Evolutionary conservation across 176 grass and related monocot genomes (phyloP), one percentile per base, ranked within the genome.

Genomic region (Musa itinerans): DNA sequence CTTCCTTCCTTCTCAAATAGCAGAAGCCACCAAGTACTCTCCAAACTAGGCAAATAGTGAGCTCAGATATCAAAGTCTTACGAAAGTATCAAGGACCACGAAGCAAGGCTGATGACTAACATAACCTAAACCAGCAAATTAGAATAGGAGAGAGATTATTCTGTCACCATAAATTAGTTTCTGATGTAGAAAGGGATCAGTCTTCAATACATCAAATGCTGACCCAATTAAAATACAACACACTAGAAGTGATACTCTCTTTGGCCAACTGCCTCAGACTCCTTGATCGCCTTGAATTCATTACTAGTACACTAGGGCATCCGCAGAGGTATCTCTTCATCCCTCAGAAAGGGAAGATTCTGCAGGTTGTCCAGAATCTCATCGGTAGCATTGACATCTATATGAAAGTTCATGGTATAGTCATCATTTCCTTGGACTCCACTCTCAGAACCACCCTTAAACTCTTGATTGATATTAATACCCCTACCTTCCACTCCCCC

Each of bases 401-500:
- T 88, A 64, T 99, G 88, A 70, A 92, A 99, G 78, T 78, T 81
- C 49, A 90, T 77, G 73, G 77, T 77, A 12, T 92, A 91, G 12
- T 82, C 86, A 64, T 82, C 81, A 29, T 50, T 81, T 17, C 80
- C 84, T 64, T 74, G 27, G 34, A 64, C 71, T 69, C 75, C 78
- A 10, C 78, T 51, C 49, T 89, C 90, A 74, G 84, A 79, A 81
- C 78, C 73, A 54, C 50, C 21, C 43, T 87, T 93, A 16, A 83
- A 82, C 63, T 74, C 88, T 81, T 91, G 88, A 84, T 99, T 99
- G 74, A 94, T 99, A 74, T 99, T 99, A 56, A 99, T 99, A 79
- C 78, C 90, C 68, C 80, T 88, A 63, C 75, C 68, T 27, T 59
- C 79, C 16, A 59, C 27, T 24, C 43, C 75, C 9, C 50, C 64